Percentiles rank a stretch among this genome's conserved stretches.
These are phyloP conservation scores for Starmerella gropengiesseri DNA, from an alignment of 805 yeast genomes.

Conservation along the genomic window DNA sequence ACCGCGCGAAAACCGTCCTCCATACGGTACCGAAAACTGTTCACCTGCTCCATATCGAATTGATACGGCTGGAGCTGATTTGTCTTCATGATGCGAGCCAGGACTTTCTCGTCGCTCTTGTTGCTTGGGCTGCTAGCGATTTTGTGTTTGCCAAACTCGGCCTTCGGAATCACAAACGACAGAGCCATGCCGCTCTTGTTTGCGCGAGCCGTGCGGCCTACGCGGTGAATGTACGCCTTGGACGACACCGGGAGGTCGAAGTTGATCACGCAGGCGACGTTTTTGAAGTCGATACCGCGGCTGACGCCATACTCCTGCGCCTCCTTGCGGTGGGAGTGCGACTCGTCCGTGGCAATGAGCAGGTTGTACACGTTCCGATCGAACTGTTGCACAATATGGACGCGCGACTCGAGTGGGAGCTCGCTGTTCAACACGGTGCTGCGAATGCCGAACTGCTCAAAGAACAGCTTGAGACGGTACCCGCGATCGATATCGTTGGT, in stretches of 20 bases:
- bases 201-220: constrained; percentile 97
- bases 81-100: constrained; percentile 62
- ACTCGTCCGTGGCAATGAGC: constrained; percentile 91
- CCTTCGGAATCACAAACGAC: constrained; percentile 76
- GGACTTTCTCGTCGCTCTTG: constrained; percentile 75
- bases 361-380: constrained; percentile 79
- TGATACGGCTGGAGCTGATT: constrained; percentile 75
- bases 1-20: constrained; percentile 96
- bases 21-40: constrained; percentile 89
- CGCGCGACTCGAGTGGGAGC: constrained; percentile 80
- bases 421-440: constrained; percentile 85
- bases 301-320: constrained; percentile 75
- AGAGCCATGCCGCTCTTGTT: constrained; percentile 91
- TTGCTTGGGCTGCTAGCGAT: constrained; percentile 61
- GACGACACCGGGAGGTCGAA: constrained; percentile 89
- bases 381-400: constrained; percentile 91
- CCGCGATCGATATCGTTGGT: constrained; percentile 94
- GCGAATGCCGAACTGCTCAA: constrained; percentile 89
- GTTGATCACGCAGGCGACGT: constrained; percentile 92
- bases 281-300: constrained; percentile 91
- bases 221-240: constrained; percentile 79
- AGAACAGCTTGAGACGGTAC: constrained; percentile 75
- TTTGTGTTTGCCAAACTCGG: constrained; percentile 82
- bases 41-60: constrained; percentile 84
- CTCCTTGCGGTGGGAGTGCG: constrained; percentile 35